phyloP scores from a whole-genome alignment of 768 basidiomycete species.

The Tricholoma sp. region DNA sequence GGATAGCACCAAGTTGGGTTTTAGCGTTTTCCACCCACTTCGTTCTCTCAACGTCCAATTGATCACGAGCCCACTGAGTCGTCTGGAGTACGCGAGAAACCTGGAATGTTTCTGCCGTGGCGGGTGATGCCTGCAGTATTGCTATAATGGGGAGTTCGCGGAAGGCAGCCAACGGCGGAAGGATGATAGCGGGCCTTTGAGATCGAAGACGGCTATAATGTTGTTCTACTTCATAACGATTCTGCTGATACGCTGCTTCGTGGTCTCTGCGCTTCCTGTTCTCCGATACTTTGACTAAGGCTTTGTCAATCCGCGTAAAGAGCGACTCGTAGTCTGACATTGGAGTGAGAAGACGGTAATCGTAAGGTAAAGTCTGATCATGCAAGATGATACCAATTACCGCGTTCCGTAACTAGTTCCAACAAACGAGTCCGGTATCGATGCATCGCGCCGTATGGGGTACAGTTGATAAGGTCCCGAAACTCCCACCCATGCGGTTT shows the following conservation, averaged over 20 bases:
- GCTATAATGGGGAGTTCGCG: constrained; percentile 41
- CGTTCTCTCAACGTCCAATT: constrained; percentile 40
- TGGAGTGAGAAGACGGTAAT: neutral
- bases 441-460: constrained; percentile 35
- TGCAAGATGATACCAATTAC: constrained; percentile 20
- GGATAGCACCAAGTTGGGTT: constrained; percentile 33
- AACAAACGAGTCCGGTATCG: constrained; percentile 31
- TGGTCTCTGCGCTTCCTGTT: constrained; percentile 15
- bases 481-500: constrained; percentile 36
- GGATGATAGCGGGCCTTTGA: constrained; percentile 18
- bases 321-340: constrained; percentile 27
- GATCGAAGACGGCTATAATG: constrained; percentile 44
- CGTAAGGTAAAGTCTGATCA: neutral
- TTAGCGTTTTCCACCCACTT: constrained; percentile 45
- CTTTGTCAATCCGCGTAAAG: constrained; percentile 18
- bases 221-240: constrained; percentile 31
- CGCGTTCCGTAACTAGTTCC: constrained; percentile 31
- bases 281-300: constrained; percentile 20
- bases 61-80: constrained; percentile 26
- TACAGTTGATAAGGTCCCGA: constrained; percentile 35
- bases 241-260: constrained; percentile 20
- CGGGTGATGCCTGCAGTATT: constrained; percentile 26
- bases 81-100: constrained; percentile 21
- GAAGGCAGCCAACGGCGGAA: constrained; percentile 48
- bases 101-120: constrained; percentile 4